These are phyloP conservation scores for Suillus alpinus DNA, from an alignment of 768 basidiomycete species.

Conservation along the genomic window DNA sequence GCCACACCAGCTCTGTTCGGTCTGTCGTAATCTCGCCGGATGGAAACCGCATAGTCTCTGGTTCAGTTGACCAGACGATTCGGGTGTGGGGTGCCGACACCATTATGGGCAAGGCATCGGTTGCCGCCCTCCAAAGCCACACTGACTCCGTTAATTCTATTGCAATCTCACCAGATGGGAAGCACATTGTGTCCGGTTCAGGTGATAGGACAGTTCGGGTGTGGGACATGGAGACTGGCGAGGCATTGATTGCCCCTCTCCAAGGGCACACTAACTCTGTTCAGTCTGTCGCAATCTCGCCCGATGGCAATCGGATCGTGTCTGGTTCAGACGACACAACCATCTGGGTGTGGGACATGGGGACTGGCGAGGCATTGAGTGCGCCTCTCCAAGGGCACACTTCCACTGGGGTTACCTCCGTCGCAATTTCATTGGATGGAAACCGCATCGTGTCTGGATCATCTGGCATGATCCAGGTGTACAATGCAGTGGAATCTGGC, in stretches of 20 bases:
- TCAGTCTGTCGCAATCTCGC: constrained; percentile 11
- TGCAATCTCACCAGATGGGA: not conserved
- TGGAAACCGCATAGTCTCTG: not conserved
- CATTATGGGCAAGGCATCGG: no score
- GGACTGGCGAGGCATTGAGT: not conserved
- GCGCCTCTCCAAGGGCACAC: not conserved
- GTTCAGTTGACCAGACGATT: constrained; percentile 1
- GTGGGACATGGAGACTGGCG: not conserved
- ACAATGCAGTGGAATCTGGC: not conserved
- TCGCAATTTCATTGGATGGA: constrained; percentile 9
- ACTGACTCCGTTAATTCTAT: not conserved
- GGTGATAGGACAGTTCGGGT: not conserved
- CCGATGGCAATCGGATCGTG: constrained; percentile 4
- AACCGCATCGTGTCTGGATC: not conserved
- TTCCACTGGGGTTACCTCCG: not conserved
- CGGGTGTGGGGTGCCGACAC: not conserved
- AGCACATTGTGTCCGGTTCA: not conserved
- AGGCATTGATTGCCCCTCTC: no score
- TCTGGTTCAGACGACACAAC: constrained; percentile 2
- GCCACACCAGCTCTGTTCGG: not conserved
- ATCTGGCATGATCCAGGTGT: not conserved
- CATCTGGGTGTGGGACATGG: not conserved
- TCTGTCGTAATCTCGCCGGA: constrained; percentile 4
- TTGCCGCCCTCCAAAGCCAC: no score
- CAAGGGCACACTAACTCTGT: constrained; percentile 7